phyloP scores from a whole-genome alignment of 2,329 filamentous ascomycete species.

The Arachnopeziza araneosa region DNA sequence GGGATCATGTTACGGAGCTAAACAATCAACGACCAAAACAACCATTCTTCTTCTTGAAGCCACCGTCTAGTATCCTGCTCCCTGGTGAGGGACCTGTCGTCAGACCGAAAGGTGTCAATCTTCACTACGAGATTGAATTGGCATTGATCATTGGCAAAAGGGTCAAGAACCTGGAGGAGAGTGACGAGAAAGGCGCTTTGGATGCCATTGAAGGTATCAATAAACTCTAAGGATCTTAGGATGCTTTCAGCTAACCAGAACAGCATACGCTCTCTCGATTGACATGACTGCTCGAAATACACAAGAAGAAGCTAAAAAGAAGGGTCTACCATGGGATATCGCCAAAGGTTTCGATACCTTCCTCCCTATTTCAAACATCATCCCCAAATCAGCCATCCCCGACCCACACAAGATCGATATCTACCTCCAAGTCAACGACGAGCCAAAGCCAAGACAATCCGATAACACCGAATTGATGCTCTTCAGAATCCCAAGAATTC shows the following conservation, averaged over 20 bases:
- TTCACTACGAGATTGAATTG: slow-evolving; percentile 95
- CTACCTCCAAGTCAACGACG: slow-evolving; percentile 77
- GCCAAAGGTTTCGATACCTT: slow-evolving; percentile 98
- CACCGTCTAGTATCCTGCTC: slow-evolving; percentile 75
- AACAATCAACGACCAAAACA: slow-evolving; percentile 84
- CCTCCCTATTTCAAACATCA: slow-evolving; percentile 76
- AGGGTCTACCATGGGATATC: slow-evolving; percentile 92
- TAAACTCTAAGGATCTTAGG: neutral
- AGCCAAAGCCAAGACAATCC: slow-evolving; percentile 66
- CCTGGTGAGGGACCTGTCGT: slow-evolving; percentile 75
- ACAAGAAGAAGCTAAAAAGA: slow-evolving; percentile 95
- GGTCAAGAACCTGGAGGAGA: slow-evolving; percentile 66
- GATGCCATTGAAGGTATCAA: slow-evolving; percentile 71
- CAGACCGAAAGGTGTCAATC: slow-evolving; percentile 72
- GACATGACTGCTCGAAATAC: slow-evolving; percentile 97
- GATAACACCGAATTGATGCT: slow-evolving; percentile 95
- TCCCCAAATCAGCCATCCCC: slow-evolving; percentile 72
- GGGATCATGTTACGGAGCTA: slow-evolving; percentile 90
- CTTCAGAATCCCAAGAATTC: slow-evolving; percentile 78
- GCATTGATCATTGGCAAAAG: slow-evolving; percentile 82
- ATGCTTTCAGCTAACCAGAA: slow-evolving; percentile 12
- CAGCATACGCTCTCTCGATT: slow-evolving; percentile 83
- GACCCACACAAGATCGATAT: slow-evolving; percentile 87
- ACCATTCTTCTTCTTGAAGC: slow-evolving; percentile 99
- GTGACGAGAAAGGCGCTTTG: slow-evolving; percentile 70